phyloP scores from a whole-genome alignment of 305 asterid species.

The Petunia hybrid region DNA sequence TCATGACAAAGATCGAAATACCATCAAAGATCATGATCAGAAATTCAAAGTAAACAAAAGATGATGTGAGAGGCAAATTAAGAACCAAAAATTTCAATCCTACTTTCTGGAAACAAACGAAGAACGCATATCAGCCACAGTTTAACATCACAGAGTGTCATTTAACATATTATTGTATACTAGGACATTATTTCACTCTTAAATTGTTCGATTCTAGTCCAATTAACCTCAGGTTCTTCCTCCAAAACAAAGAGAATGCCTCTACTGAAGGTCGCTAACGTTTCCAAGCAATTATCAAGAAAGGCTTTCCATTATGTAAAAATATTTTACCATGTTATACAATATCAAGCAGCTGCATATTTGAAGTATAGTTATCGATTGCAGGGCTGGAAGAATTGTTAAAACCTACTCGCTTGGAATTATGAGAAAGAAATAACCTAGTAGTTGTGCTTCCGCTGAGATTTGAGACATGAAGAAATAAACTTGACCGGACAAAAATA shows the following conservation, averaged over 20 bases:
- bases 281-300: not conserved
- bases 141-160: constrained; percentile 10
- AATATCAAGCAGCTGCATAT: too few species aligned
- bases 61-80: constrained; percentile 13
- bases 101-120: not conserved
- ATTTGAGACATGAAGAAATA: too few species aligned
- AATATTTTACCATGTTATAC: too few species aligned
- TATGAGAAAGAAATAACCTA: too few species aligned
- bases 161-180: not conserved
- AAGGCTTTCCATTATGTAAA: not conserved
- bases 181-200: not conserved
- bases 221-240: not conserved
- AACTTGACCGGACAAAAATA: too few species aligned
- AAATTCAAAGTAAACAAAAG: not conserved
- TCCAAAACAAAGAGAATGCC: not conserved
- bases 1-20: constrained; percentile 2
- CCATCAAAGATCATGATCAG: constrained; percentile 3
- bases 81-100: constrained; percentile 14
- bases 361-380: too few species aligned
- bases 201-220: not conserved
- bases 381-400: too few species aligned
- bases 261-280: not conserved
- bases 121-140: not conserved
- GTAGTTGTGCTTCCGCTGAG: too few species aligned
- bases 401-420: too few species aligned